Evolutionary conservation across 495 filamentous ascomycete genomes (phyloP), one percentile per base, ranked within the genome.

Genomic region (Letharia lupina): DNA sequence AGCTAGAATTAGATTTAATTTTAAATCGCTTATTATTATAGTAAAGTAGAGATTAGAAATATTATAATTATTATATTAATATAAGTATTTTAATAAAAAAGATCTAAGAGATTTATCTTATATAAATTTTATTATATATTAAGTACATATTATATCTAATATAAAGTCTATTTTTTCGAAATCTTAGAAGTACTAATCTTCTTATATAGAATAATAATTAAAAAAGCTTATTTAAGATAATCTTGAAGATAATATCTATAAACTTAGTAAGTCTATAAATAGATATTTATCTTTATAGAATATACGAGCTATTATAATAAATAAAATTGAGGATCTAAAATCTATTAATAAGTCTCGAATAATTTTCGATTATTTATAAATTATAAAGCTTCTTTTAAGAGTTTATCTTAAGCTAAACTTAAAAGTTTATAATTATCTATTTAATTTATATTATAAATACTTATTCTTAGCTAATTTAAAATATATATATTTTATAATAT

Each of bases 401-500:
- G 23, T 1, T 28, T 28, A 28, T 28, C 23, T 28, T 28, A 28
- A 28, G 23, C 23, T 28, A 28, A 8, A 1, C 37, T 65, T 2
- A 10, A 57, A 39, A 8, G 37, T 39, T 39, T 45, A 65, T 44
- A 31, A 65, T 45, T 13, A 65, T 44, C 3, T 65, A 18, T 44
- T 33, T 8, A 18, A 63, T 18, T 8, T 15, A 9, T 5, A 15
- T 2, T 40, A 42, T 40, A 18, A 10, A 20, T 50, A 11, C 9
- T 13, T 61, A 1, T 65, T 60, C 20, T n/a, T 18, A 28, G 20
- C 20, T 2, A 7, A 65, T 16, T 12, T 65, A 4, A 65, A 65
- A 2, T 35, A 65, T 54, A 8, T 11, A 0, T 65, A 65, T 23
- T 9, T 65, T 8, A 65, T 31, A 9, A 52, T 65, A 3, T 6